Evolutionary conservation across 78 protist genomes (phyloP).

Genomic region (Cavenderia fasciculata): DNA sequence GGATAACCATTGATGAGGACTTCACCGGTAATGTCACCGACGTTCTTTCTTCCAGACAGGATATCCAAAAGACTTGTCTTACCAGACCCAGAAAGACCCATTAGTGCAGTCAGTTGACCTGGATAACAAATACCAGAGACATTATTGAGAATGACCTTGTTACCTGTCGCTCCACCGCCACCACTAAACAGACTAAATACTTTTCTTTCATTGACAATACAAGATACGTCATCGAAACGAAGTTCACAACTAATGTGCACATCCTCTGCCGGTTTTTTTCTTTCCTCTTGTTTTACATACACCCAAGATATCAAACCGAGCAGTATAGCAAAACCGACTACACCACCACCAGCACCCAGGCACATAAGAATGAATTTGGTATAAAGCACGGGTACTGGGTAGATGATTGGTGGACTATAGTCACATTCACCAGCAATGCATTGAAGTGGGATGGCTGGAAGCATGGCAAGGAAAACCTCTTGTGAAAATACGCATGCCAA

Average conservation of each 20-base stretch:
- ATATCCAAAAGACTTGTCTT: conserved; percentile 78
- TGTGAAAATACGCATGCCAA: not conserved
- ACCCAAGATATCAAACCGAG: not conserved
- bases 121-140: conserved; percentile 55
- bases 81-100: conserved; percentile 81
- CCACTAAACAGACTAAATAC: too few species aligned
- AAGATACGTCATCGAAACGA: conserved; percentile 14
- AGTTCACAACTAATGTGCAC: conserved; percentile 39
- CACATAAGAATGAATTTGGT: not conserved
- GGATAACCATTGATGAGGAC: conserved; percentile 70
- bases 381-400: not conserved
- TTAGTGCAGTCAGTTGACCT: conserved; percentile 73
- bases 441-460: conserved; percentile 3
- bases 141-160: conserved; percentile 47
- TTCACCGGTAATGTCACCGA: conserved; percentile 50
- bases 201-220: conserved; percentile 17
- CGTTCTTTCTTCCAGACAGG: conserved; percentile 80
- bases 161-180: not conserved
- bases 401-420: not conserved
- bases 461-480: not conserved
- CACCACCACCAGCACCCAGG: not conserved
- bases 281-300: not conserved
- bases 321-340: not conserved
- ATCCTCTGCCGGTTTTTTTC: conserved; percentile 12
- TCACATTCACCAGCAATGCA: conserved; percentile 37